Evolutionary conservation across 768 basidiomycete species (phyloP).

Genomic region (Agaricus blazei): DNA sequence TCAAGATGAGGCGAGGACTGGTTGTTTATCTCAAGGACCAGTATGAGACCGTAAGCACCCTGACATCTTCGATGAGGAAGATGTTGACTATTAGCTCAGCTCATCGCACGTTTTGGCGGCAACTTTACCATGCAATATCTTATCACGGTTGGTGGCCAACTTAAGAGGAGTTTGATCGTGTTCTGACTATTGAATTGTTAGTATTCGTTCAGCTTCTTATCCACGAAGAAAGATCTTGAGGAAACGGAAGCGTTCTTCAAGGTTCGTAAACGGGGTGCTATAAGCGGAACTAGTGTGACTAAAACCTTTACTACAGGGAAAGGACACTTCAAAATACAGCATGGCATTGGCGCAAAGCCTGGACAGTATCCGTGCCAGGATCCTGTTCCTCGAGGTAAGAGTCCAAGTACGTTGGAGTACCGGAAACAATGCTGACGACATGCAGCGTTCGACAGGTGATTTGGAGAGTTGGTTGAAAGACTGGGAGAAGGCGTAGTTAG

Average conservation of each 20-base stretch:
- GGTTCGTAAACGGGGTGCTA: constrained; percentile 30
- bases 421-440: background rate
- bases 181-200: constrained; percentile 12
- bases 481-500: background rate
- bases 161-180: background rate
- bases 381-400: constrained; percentile 58
- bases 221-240: constrained; percentile 63
- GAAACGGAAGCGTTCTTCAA: constrained; percentile 70
- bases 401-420: too few relatives aligned
- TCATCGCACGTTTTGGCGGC: constrained; percentile 66
- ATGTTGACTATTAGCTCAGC: constrained; percentile 24
- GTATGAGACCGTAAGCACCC: constrained; percentile 52
- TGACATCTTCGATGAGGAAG: background rate
- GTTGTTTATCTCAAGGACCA: constrained; percentile 64
- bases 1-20: constrained; percentile 45
- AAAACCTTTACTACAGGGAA: constrained; percentile 36
- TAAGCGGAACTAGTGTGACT: constrained; percentile 14
- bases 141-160: constrained; percentile 38
- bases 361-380: constrained; percentile 59
- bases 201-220: constrained; percentile 41
- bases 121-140: constrained; percentile 55
- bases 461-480: constrained; percentile 48
- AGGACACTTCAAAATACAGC: constrained; percentile 66
- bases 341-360: constrained; percentile 60
- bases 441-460: constrained; percentile 56